Conservation (phyloP, 176 grass and related monocot genomes). For the Oryza meyeriana region DNA sequence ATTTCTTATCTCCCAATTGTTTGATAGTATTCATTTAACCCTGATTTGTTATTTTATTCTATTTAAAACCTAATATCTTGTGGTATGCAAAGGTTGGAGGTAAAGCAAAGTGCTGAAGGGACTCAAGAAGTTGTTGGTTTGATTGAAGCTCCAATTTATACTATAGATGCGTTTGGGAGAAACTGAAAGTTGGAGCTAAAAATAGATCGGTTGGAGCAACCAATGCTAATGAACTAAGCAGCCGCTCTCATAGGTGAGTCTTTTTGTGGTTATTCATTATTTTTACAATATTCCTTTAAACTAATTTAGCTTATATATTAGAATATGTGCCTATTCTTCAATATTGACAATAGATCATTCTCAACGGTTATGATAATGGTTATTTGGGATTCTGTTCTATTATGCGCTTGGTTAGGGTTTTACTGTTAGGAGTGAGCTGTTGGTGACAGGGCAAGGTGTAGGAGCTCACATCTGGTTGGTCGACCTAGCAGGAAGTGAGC, state of each 20-base stretch:
- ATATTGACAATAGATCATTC: no score
- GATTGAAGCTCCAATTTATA: conserved; percentile 57
- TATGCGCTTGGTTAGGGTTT: conserved; percentile 85
- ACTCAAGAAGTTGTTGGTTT: conserved; percentile 84
- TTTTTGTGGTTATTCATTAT: not conserved
- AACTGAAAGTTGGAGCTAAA: conserved; percentile 60
- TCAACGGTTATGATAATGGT: conserved; percentile 16
- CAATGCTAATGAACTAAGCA: conserved; percentile 85
- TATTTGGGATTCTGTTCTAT: not conserved
- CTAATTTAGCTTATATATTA: conserved; percentile 20
- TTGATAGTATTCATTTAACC: conserved; percentile 6
- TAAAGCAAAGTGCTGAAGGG: conserved; percentile 80
- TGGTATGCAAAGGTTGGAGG: conserved; percentile 73
- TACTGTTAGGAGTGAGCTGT: conserved; percentile 65
- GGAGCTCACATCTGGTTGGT: conserved; percentile 88
- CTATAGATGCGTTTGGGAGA: conserved; percentile 76
- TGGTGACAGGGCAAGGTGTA: conserved; percentile 60
- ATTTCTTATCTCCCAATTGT: not conserved
- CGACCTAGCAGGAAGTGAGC: conserved; percentile 93
- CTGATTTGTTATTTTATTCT: not conserved
- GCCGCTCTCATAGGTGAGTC: conserved; percentile 80
- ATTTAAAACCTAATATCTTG: conserved; percentile 3
- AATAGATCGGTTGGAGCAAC: conserved; percentile 95
- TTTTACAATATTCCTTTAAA: not conserved
- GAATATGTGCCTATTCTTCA: not conserved